Conservation (phyloP, 495 filamentous ascomycete genomes). For the Penicillium macrosclerotiorum region DNA sequence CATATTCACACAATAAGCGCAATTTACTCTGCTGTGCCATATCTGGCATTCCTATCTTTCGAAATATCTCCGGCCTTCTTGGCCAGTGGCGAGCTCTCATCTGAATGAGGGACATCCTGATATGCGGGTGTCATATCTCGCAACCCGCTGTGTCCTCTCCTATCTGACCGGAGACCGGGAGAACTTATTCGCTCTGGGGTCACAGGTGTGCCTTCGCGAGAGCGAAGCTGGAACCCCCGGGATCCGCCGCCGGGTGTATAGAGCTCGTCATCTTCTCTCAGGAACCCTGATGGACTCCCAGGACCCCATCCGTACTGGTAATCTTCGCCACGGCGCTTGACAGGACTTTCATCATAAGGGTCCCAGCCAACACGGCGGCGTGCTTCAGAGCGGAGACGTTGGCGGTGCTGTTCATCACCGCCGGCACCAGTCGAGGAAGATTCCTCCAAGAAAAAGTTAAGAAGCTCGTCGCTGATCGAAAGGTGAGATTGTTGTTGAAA, state of each 20-base stretch:
- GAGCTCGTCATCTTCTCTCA: constrained; percentile 25
- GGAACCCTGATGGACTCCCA: constrained; percentile 24
- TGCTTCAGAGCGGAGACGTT: constrained; percentile 68
- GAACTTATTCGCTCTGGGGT: constrained; percentile 28
- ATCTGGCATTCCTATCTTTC: constrained; percentile 10
- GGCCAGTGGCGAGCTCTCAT: constrained; percentile 28
- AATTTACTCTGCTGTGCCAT: constrained; percentile 12
- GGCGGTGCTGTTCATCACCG: constrained; percentile 66
- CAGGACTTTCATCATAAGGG: constrained; percentile 71
- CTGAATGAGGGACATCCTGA: constrained; percentile 10
- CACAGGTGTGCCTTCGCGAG: constrained; percentile 41
- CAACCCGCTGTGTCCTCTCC: constrained; percentile 19
- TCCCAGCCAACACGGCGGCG: constrained; percentile 84
- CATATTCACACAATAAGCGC: constrained; percentile 13
- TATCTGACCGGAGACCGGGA: constrained; percentile 20
- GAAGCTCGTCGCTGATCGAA: constrained; percentile 88
- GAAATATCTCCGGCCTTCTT: constrained; percentile 17
- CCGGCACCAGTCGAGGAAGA: constrained; percentile 71
- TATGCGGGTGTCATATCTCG: constrained; percentile 29
- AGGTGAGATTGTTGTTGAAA: constrained; percentile 93
- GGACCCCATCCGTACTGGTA: constrained; percentile 48
- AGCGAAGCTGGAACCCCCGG: constrained; percentile 34
- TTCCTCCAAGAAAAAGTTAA: constrained; percentile 92
- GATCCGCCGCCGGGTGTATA: constrained; percentile 31
- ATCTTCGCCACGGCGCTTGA: constrained; percentile 62